phyloP scores from a whole-genome alignment of 257 asterid genomes.

The Solanum boliviense region DNA sequence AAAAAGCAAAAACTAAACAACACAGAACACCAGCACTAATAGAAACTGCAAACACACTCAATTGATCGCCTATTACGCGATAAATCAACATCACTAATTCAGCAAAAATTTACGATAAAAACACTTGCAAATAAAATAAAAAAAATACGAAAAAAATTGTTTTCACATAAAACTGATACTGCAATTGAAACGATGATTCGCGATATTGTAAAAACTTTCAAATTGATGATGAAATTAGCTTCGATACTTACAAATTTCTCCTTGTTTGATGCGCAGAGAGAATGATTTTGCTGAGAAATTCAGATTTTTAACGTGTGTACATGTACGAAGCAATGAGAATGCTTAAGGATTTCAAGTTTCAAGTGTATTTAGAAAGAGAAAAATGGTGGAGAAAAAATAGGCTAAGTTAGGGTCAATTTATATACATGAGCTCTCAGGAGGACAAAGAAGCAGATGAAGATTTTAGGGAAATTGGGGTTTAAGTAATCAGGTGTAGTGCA shows the following conservation, averaged over 20 bases:
- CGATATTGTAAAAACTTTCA: background rate
- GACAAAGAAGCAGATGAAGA: background rate
- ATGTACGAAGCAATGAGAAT: background rate
- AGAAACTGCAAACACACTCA: background rate
- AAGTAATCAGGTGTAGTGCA: background rate
- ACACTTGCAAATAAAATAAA: background rate
- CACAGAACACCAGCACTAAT: background rate
- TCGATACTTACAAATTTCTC: background rate
- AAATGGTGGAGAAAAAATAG: background rate
- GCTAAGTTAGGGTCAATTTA: background rate
- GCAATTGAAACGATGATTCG: background rate
- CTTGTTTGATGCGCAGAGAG: background rate
- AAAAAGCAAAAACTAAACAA: background rate
- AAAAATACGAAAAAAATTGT: background rate
- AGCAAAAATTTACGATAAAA: background rate
- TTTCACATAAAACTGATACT: background rate
- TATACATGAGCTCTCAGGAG: background rate
- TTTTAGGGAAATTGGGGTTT: background rate
- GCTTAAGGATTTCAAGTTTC: background rate
- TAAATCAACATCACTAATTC: background rate
- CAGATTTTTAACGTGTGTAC: background rate
- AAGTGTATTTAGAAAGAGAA: background rate
- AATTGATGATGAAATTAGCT: background rate
- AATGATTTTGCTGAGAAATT: background rate
- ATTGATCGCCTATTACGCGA: background rate